Evolutionary conservation across 306 rosid species (phyloP).

Genomic region (Quercus glauca): DNA sequence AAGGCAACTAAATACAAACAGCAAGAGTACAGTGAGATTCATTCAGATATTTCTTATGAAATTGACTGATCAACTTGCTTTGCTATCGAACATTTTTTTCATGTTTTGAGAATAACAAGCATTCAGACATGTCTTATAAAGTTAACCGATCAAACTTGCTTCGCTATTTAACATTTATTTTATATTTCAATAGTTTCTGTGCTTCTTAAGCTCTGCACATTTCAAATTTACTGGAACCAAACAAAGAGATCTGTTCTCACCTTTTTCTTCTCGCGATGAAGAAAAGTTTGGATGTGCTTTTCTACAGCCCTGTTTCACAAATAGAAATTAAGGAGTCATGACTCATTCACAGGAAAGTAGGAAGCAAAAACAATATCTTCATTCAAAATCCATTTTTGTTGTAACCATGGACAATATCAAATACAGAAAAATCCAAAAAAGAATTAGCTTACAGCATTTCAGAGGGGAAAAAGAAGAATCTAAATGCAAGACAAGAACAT

Average conservation of each 20-base stretch:
- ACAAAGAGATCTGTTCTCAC: conserved; percentile 32
- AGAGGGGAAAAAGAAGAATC: too few relatives aligned
- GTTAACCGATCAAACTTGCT: background rate
- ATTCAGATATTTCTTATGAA: background rate
- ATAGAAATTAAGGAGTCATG: conserved; percentile 15
- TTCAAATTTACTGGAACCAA: background rate
- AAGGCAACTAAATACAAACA: conserved; percentile 61
- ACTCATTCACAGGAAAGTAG: background rate
- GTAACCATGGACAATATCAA: background rate
- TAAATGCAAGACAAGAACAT: background rate
- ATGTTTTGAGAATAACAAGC: conserved; percentile 17
- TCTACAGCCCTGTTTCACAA: conserved; percentile 63
- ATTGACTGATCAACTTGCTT: background rate
- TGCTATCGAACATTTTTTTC: background rate
- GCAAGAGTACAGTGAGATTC: conserved; percentile 28
- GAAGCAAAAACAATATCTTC: background rate
- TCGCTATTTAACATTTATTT: background rate
- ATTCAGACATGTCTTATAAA: background rate
- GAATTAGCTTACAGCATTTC: too few relatives aligned
- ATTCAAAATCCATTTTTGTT: background rate
- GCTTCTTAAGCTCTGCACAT: background rate
- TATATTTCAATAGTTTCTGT: background rate
- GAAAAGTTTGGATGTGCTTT: conserved; percentile 78
- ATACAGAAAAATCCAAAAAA: background rate
- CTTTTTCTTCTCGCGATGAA: conserved; percentile 89